Conservation (phyloP, 371 early-diverging fungal species). For the Mucor irregularis region DNA sequence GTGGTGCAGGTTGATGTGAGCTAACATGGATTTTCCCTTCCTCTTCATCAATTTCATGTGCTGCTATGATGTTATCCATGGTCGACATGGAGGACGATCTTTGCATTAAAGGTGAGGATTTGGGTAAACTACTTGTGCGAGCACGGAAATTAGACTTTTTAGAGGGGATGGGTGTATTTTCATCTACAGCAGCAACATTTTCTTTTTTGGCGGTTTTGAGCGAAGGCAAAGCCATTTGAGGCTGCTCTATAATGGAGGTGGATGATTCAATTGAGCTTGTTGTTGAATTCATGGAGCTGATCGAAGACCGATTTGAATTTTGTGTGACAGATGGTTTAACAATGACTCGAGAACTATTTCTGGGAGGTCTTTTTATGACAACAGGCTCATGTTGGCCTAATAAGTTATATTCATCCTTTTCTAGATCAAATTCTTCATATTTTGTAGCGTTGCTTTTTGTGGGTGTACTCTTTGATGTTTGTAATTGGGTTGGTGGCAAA, state of each 20-base stretch:
- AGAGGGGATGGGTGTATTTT: slow-evolving; percentile 6
- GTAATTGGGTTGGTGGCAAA: slow-evolving; percentile 17
- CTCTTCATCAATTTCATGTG: background rate
- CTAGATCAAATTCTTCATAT: background rate
- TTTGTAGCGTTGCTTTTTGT: slow-evolving; percentile 1
- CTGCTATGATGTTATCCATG: slow-evolving; percentile 2
- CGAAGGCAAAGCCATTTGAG: slow-evolving; percentile 22
- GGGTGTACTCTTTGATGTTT: slow-evolving; percentile 22
- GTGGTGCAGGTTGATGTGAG: too few relatives aligned
- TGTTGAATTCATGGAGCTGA: slow-evolving; percentile 1
- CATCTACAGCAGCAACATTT: too few relatives aligned
- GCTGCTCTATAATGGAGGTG: slow-evolving; percentile 8
- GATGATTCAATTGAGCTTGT: slow-evolving; percentile 7
- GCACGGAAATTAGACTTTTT: slow-evolving; percentile 14
- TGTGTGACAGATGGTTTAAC: background rate
- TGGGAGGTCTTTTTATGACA: background rate
- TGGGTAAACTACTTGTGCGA: slow-evolving; percentile 32
- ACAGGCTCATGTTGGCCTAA: background rate
- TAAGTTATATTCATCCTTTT: background rate
- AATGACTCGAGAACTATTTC: background rate
- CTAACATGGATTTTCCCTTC: too few relatives aligned
- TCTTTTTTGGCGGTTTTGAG: slow-evolving; percentile 20
- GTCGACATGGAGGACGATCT: slow-evolving; percentile 25
- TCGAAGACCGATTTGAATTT: background rate
- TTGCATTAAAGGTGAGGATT: slow-evolving; percentile 14